Conservation (phyloP, 345 rosid species). For the Dimocarpus longan region DNA sequence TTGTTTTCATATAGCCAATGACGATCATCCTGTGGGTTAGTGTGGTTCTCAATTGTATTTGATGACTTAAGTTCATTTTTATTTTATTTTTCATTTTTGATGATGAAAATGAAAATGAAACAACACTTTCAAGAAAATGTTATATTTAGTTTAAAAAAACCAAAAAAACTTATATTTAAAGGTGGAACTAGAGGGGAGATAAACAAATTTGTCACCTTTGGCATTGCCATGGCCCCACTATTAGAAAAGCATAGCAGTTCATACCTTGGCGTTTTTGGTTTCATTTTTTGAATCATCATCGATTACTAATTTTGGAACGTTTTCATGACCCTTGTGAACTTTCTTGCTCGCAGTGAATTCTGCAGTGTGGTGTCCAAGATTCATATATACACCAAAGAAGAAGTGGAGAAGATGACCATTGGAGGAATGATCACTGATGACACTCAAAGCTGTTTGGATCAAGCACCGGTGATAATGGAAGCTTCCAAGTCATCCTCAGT, state of each 20-base stretch:
- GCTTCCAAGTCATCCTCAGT: slow-evolving; percentile 91
- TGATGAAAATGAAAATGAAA: not conserved
- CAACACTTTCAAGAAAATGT: not conserved
- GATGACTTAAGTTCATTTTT: not conserved
- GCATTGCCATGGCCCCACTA: not conserved
- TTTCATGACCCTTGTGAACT: not conserved
- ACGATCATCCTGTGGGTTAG: not conserved
- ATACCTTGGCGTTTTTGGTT: not conserved
- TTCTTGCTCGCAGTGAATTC: slow-evolving; percentile 62
- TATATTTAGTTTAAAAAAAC: too few relatives aligned
- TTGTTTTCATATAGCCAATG: too few relatives aligned
- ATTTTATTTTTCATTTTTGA: not conserved
- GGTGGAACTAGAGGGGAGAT: not conserved
- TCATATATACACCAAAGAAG: slow-evolving; percentile 81
- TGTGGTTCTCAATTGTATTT: not conserved
- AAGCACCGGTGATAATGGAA: slow-evolving; percentile 66
- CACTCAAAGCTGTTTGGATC: slow-evolving; percentile 89
- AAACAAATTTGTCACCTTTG: not conserved
- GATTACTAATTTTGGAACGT: not conserved
- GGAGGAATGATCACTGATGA: slow-evolving; percentile 67
- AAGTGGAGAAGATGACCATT: slow-evolving; percentile 79
- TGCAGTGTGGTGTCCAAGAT: slow-evolving; percentile 81
- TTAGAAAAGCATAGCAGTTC: not conserved
- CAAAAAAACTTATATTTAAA: too few relatives aligned
- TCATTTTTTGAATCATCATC: not conserved